Conservation (phyloP, 352 stramenopile species). For the Phytophthora meadii region DNA sequence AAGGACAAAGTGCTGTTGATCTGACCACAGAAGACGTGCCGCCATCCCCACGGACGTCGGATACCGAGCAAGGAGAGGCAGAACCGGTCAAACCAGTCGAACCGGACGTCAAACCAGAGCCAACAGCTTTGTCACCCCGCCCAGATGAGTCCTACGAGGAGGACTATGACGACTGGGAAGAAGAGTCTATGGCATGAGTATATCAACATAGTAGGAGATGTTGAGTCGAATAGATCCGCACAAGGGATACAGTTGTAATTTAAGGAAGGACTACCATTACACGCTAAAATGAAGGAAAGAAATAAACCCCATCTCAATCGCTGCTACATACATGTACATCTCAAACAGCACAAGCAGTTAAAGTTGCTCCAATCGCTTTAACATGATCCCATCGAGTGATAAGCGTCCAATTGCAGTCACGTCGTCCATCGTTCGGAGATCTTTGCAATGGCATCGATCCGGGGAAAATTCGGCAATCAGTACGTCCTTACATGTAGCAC, state of each 20-base stretch:
- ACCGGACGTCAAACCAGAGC: background rate
- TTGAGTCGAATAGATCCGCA: slow-evolving; percentile 4
- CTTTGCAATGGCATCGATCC: too few species aligned
- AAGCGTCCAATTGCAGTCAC: slow-evolving; percentile 14
- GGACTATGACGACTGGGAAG: slow-evolving; percentile 74
- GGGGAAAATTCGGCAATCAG: too few species aligned
- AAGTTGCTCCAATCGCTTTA: too few species aligned
- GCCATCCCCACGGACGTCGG: slow-evolving; percentile 3
- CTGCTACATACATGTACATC: too few species aligned
- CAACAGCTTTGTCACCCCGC: slow-evolving; percentile 14
- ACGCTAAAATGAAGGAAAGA: background rate
- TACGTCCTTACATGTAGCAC: too few species aligned
- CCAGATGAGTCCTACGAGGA: slow-evolving; percentile 64
- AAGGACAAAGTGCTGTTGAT: slow-evolving; percentile 20
- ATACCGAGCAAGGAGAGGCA: slow-evolving; percentile 10
- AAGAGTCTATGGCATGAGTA: slow-evolving; percentile 45
- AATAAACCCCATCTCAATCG: background rate
- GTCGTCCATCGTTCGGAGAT: slow-evolving; percentile 3
- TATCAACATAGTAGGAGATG: background rate
- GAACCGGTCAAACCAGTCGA: too few species aligned
- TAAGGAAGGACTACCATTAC: background rate
- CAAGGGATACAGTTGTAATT: slow-evolving; percentile 2
- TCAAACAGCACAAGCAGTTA: too few species aligned
- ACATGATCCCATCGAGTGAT: too few species aligned
- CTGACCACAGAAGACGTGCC: slow-evolving; percentile 4